Evolutionary conservation across 1,139 yeast genomes (phyloP).

Genomic region (Candida sp.): DNA sequence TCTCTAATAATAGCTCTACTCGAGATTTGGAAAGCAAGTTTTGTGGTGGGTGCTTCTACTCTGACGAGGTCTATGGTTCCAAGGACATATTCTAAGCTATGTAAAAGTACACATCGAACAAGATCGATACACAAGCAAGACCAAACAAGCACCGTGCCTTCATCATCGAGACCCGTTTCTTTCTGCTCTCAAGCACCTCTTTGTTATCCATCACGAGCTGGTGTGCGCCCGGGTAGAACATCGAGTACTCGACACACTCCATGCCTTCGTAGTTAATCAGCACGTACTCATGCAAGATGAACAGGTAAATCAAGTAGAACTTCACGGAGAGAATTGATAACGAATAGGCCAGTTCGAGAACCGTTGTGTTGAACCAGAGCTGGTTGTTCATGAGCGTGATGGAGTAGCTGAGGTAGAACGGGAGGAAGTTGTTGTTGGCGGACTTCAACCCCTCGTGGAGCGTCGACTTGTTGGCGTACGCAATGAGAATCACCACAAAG

Average conservation of each 20-base stretch:
- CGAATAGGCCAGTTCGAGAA: slow-evolving; percentile 5
- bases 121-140: background rate
- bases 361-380: background rate
- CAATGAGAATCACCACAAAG: slow-evolving; percentile 7
- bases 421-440: slow-evolving; percentile 16
- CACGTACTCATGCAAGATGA: slow-evolving; percentile 24
- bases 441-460: slow-evolving; percentile 6
- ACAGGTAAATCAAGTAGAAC: slow-evolving; percentile 15
- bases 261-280: slow-evolving; percentile 11
- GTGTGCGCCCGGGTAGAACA: background rate
- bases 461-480: slow-evolving; percentile 2
- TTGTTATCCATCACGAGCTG: background rate
- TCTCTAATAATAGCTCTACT: too few relatives aligned
- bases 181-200: background rate
- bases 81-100: too few relatives aligned
- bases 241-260: background rate
- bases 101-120: background rate
- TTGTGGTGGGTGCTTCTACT: too few relatives aligned
- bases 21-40: too few relatives aligned
- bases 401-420: slow-evolving; percentile 16
- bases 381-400: slow-evolving; percentile 11
- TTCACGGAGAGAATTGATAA: slow-evolving; percentile 10
- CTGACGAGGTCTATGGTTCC: too few relatives aligned
- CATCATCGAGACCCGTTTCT: background rate
- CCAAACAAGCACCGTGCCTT: background rate